A percentile compares a stretch with the other conserved stretches of the same genome.
Conservation (phyloP, 352 stramenopile species). For the Phytophthora idaei region DNA sequence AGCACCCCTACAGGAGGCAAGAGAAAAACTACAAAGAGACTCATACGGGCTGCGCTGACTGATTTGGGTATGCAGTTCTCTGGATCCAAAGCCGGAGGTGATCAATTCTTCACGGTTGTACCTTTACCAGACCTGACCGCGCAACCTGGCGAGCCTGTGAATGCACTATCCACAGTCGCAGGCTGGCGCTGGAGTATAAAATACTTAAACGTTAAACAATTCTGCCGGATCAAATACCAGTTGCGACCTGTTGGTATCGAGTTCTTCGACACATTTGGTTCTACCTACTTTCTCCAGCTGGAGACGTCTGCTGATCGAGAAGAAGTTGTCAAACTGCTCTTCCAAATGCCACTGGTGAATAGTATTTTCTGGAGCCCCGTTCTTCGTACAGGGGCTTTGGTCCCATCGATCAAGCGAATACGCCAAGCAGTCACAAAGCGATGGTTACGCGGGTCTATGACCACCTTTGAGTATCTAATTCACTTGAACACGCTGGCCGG, state of each 20-base stretch:
- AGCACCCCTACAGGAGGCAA: conserved; percentile 12
- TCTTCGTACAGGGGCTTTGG: conserved; percentile 62
- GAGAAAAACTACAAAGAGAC: conserved; percentile 58
- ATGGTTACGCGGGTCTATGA: conserved; percentile 70
- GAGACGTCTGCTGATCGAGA: conserved; percentile 60
- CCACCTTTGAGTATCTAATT: conserved; percentile 97
- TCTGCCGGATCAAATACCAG: conserved; percentile 83
- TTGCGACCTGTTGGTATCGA: conserved; percentile 78
- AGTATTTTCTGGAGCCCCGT: conserved; percentile 83
- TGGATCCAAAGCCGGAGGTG: conserved; percentile 37
- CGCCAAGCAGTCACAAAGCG: conserved; percentile 73
- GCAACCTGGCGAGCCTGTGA: not conserved
- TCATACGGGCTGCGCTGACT: conserved; percentile 56
- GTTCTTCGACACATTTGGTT: conserved; percentile 72
- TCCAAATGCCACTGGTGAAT: conserved; percentile 84
- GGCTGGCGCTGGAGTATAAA: conserved; percentile 66
- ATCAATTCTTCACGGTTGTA: conserved; percentile 55
- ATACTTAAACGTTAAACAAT: conserved; percentile 71
- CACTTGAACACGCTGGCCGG: conserved; percentile 96
- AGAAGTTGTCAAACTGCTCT: conserved; percentile 71
- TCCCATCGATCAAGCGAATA: conserved; percentile 71
- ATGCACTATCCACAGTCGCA: not conserved
- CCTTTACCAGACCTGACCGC: conserved; percentile 21
- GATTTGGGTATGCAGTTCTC: conserved; percentile 58
- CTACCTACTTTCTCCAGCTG: conserved; percentile 77